Evolutionary conservation across 176 grass and related monocot genomes (phyloP).

Genomic region (Juncus inflexus): DNA sequence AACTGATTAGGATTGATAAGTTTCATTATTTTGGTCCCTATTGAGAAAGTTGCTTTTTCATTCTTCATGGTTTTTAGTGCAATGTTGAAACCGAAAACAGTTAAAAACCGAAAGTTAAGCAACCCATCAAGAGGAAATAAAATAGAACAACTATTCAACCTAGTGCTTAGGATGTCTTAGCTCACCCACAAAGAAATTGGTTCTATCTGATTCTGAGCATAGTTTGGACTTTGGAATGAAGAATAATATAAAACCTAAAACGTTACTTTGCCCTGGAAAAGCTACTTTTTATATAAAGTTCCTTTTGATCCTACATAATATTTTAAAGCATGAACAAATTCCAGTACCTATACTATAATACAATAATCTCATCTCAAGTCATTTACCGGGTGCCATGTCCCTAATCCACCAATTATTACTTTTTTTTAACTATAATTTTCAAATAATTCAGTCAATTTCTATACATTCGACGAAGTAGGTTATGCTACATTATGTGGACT

Average conservation of each 20-base stretch:
- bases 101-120: no score
- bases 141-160: no score
- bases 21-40: no score
- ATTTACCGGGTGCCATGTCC: conserved; percentile 12
- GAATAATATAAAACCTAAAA: conserved; percentile 14
- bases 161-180: no score
- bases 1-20: no score
- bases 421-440: not conserved
- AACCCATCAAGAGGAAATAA: no score
- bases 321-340: conserved; percentile 12
- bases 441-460: not conserved
- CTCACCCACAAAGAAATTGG: no score
- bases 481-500: not conserved
- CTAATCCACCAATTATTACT: not conserved
- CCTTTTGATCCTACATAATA: not conserved
- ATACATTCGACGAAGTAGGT: conserved; percentile 14
- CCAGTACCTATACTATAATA: not conserved
- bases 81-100: no score
- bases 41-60: no score
- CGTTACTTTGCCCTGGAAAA: not conserved
- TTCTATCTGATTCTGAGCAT: no score
- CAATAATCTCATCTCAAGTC: not conserved
- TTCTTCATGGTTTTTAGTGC: no score
- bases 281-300: not conserved
- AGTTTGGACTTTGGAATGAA: no score